Evolutionary conservation across 495 filamentous ascomycete genomes (phyloP), one percentile per base, ranked within the genome.

Genomic region (Trypethelium eluteriae): DNA sequence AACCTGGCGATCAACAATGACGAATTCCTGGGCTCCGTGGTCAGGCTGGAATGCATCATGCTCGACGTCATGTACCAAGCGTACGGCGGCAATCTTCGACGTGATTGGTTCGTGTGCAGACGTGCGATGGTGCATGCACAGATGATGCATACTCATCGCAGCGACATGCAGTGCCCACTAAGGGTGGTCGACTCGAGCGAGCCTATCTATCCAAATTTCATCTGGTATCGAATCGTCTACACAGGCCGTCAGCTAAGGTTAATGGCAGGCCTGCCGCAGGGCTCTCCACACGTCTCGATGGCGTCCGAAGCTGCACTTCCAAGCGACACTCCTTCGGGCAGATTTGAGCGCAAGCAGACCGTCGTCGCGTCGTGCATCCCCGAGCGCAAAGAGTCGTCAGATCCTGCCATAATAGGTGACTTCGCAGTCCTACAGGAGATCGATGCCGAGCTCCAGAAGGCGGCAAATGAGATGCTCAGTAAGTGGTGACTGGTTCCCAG

Each of bases 91-190:
- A 66, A 68, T 62, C 53, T 70, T 34, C 66, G 66, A 2, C 66
- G 66, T 44, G 39, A 35, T 32, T 70, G 69, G 69, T n/a, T 70
- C 38, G 47, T 66, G 34, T 14, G 25, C 39, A 18, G 69, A 25
- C 50, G 66, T n/a, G 66, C 69, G 12, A 67, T 68, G 66, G 71
- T 68, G 14, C 64, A 80, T 10, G 76, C 82, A 64, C 69, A 71
- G 50, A 66, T 82, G 67, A 81, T 83, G 79, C 77, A 76, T 32
- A 64, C 82, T 38, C 77, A 82, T 57, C 77, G 76, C 9, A 64
- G 66, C 10, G 6, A 16, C 49, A 44, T 50, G 18, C 61, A 63
- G 18, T 44, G 7, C 7, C n/a, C 34, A 59, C 9, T 59, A 14
- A 10, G 9, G 25, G 53, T 35, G 18, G 14, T 59, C 59, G 41